Evolutionary conservation across 1,284 basidiomycete species (phyloP), one percentile per base, ranked within the genome.

Genomic region (Moesziomyces globuligerus): DNA sequence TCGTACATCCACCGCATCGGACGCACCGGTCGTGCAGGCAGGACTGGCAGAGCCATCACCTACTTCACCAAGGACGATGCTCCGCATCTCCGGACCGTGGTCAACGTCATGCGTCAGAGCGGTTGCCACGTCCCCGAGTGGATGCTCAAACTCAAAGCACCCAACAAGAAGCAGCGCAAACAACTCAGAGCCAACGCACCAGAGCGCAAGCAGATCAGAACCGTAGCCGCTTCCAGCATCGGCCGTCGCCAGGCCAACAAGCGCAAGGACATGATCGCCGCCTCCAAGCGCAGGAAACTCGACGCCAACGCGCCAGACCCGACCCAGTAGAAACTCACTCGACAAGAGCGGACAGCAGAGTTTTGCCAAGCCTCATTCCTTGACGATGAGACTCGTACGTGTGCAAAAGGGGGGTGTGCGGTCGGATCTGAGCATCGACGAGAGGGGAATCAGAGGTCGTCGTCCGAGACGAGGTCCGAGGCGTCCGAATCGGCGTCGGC

Each of bases 1-100:
- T 92, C 90, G 75, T 98, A 98, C 80, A 88, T 98, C 29, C 95
- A 98, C 84, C 87, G 95, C 24, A 96, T 98, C 58, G 95, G 92
- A 87, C 90, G 96, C 58, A 98, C 95, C 1, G 95, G 95, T 18
- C 89, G 95, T 57, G 94, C 94, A 17, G 95, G 94, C 1, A 87
- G 90, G 45, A 89, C 91, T 73, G 95, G 95, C 9, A 90, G 90
- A 80, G 94, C 95, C 0, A 88, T 95, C 48, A 98, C 95, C 1
- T 98, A 93, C 83, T 98, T 97, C 84, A 96, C 93, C 3, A 88
- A 93, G 75, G 92, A 94, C 60, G 95, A 98, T 82, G 91, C 89
- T 0, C 90, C 91, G 1, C 92, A 91, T 83, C 86, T 98, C 40
- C 94, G 95, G 85, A 89, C 91, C 90, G 92, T 98, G 78, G 95